These are phyloP conservation scores for Phanerochaete sordida DNA, from an alignment of 768 basidiomycete genomes.

Conservation along the genomic window DNA sequence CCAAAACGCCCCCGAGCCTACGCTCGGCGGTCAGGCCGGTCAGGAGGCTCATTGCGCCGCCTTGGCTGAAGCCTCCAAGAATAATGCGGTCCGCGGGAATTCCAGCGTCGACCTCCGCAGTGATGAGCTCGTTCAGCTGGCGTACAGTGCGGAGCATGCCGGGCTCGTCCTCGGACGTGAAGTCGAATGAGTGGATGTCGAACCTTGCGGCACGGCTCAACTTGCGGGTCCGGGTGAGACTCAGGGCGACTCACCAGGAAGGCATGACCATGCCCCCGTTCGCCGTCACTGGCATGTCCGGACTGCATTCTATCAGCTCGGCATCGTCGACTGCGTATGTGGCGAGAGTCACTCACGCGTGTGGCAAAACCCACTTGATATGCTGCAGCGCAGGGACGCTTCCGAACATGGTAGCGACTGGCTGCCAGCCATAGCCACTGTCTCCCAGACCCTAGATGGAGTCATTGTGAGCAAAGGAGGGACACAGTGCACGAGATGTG, in stretches of 20 bases:
- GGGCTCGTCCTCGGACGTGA: conserved; percentile 58
- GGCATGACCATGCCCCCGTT: conserved; percentile 75
- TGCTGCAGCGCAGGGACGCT: conserved; percentile 53
- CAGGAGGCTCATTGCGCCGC: conserved; percentile 74
- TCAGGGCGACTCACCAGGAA: conserved; percentile 51
- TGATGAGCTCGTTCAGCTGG: conserved; percentile 65
- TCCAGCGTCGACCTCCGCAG: conserved; percentile 69
- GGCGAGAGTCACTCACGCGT: conserved; percentile 52
- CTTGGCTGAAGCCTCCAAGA: conserved; percentile 88
- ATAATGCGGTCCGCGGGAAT: conserved; percentile 70
- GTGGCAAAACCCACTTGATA: conserved; percentile 88
- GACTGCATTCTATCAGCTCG: conserved; percentile 31
- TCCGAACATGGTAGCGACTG: conserved; percentile 68
- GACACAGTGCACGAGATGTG: not conserved
- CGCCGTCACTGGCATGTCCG: conserved; percentile 60
- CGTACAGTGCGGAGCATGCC: conserved; percentile 69
- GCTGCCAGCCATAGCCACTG: conserved; percentile 71
- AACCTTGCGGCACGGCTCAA: conserved; percentile 47
- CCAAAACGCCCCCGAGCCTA: conserved; percentile 68
- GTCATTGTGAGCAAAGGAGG: not conserved
- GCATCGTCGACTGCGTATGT: not conserved
- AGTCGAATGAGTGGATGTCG: conserved; percentile 65
- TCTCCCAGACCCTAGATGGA: conserved; percentile 67
- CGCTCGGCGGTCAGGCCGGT: conserved; percentile 64
- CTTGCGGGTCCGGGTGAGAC: not conserved